Percentiles rank a stretch among this genome's conserved stretches.
These are phyloP conservation scores for Euptelea pleiosperma DNA, from an alignment of 164 flowering plant species.

Conservation along the genomic window DNA sequence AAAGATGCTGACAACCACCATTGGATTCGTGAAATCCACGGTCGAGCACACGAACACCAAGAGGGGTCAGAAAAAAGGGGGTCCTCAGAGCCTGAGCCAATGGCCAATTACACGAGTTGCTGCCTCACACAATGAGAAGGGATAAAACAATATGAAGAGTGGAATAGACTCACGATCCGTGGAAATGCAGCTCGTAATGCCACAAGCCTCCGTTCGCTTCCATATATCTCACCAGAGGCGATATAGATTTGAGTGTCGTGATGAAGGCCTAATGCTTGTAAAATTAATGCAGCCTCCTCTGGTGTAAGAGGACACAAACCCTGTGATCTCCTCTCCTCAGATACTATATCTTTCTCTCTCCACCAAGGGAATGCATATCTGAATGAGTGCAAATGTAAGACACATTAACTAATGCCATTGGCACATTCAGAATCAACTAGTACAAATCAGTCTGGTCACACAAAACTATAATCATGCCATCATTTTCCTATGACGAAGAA, in stretches of 20 bases:
- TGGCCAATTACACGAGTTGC: not conserved
- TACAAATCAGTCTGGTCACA: no score
- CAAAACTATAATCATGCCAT: no score
- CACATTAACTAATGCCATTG: no score
- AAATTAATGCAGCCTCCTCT: conserved; percentile 70
- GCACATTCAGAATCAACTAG: no score
- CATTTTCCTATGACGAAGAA: no score
- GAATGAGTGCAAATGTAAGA: conserved; percentile 9
- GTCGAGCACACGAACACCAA: no score
- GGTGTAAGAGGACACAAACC: conserved; percentile 98
- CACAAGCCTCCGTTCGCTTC: conserved; percentile 72
- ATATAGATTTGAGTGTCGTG: conserved; percentile 82
- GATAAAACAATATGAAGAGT: not conserved
- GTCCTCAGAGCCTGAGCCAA: no score
- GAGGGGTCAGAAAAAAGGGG: no score
- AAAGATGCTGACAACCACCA: no score
- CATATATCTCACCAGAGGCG: conserved; percentile 99
- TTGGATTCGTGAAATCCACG: no score
- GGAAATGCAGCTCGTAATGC: conserved; percentile 77
- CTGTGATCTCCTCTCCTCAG: conserved; percentile 73
- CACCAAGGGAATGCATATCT: conserved; percentile 99
- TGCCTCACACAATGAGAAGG: not conserved
- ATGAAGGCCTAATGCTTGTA: conserved; percentile 73
- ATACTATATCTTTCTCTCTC: conserved; percentile 92
- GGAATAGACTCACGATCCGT: conserved; percentile 54